Conservation (phyloP, 2,329 filamentous ascomycete genomes). For the Nemania sp. region DNA sequence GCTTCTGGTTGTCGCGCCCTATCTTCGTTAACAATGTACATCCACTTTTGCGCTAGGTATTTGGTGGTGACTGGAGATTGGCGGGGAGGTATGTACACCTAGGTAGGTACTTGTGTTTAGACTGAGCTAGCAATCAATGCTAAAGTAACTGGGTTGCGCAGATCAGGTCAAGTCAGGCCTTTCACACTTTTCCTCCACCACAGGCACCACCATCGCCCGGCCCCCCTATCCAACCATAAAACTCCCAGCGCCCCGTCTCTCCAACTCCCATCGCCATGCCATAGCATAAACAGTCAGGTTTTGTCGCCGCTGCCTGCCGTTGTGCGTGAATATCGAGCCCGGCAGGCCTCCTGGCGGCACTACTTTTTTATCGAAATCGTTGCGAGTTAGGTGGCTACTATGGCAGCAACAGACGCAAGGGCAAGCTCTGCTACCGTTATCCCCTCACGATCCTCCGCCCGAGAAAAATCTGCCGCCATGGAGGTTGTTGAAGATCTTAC, state of each 20-base stretch:
- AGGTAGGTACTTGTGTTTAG: neutral
- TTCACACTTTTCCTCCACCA: constrained; percentile 23
- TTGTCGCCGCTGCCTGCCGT: constrained; percentile 35
- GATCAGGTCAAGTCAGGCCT: too few relatives aligned
- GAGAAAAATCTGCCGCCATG: constrained; percentile 46
- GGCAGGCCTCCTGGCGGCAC: constrained; percentile 29
- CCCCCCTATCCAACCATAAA: constrained; percentile 25
- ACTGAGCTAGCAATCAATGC: too few relatives aligned
- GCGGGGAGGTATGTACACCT: neutral
- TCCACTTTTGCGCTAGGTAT: constrained; percentile 30
- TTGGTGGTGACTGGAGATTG: constrained; percentile 31
- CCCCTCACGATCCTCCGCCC: constrained; percentile 24
- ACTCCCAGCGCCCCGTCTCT: constrained; percentile 12
- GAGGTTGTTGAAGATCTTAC: constrained; percentile 84
- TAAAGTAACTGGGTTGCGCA: too few relatives aligned
- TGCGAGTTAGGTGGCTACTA: constrained; percentile 23
- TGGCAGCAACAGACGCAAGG: constrained; percentile 37
- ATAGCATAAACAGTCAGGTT: constrained; percentile 18
- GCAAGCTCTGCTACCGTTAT: constrained; percentile 28
- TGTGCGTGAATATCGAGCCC: constrained; percentile 28
- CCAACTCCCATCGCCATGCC: constrained; percentile 29
- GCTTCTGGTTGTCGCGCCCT: constrained; percentile 9
- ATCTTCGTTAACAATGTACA: constrained; percentile 23
- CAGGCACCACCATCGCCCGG: constrained; percentile 10
- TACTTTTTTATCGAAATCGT: constrained; percentile 5